Percentiles rank a stretch among this genome's conserved stretches.
Evolutionary conservation across 225 moss, liverwort and hornwort genomes (phyloP).

Genomic region (Polytrichum commune): DNA sequence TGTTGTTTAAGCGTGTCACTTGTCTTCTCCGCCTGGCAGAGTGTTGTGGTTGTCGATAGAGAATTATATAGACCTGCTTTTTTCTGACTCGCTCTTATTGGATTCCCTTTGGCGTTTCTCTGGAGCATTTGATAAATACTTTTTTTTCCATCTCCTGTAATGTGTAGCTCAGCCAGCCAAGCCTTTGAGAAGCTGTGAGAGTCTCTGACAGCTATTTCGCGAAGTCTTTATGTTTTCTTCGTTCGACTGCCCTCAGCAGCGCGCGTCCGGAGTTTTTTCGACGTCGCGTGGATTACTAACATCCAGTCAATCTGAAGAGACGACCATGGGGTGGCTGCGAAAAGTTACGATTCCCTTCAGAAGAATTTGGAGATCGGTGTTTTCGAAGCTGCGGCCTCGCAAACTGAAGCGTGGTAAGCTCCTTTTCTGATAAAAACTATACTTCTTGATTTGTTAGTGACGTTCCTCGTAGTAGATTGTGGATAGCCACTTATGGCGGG

Average conservation of each 20-base stretch:
- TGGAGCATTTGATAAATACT: background rate
- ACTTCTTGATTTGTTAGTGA: background rate
- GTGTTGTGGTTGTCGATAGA: no score
- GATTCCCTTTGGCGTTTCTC: no score
- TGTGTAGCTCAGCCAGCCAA: slow-evolving; percentile 2
- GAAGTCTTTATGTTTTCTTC: background rate
- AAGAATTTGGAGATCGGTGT: slow-evolving; percentile 55
- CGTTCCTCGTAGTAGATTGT: background rate
- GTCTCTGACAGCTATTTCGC: background rate
- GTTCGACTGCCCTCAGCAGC: background rate
- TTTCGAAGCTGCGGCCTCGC: slow-evolving; percentile 51
- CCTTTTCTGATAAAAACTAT: background rate
- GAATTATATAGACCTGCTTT: no score
- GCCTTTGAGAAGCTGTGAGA: background rate
- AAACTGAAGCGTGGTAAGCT: slow-evolving; percentile 58
- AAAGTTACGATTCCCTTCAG: slow-evolving; percentile 56
- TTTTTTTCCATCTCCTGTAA: background rate
- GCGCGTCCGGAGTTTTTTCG: background rate
- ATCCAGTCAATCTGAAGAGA: background rate
- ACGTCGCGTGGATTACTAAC: background rate
- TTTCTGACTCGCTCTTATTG: no score
- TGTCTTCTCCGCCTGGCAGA: no score
- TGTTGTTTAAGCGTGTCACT: no score
- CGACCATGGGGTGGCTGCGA: slow-evolving; percentile 53
- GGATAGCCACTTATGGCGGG: background rate